phyloP scores from a whole-genome alignment of 345 rosid genomes.

The Salix purpurea region DNA sequence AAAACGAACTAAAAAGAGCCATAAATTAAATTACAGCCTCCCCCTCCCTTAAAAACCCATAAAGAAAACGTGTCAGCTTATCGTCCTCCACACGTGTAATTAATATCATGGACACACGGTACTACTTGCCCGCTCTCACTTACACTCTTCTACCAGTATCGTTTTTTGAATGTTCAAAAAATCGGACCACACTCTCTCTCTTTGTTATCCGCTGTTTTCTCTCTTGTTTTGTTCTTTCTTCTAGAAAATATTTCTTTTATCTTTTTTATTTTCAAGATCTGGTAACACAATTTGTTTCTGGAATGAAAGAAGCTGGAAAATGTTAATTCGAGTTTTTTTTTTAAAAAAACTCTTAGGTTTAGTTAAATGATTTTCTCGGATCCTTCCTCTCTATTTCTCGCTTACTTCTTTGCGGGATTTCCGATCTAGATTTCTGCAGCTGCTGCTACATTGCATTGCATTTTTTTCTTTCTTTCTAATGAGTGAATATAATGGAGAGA shows the following conservation, averaged over 20 bases:
- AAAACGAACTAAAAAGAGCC: background rate
- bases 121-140: slow-evolving; percentile 37
- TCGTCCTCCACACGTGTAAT: background rate
- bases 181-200: background rate
- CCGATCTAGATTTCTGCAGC: slow-evolving; percentile 33
- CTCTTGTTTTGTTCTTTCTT: background rate
- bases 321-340: background rate
- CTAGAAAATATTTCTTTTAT: background rate
- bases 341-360: background rate
- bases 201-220: slow-evolving; percentile 22
- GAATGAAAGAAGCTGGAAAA: background rate
- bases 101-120: background rate
- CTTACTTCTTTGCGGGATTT: slow-evolving; percentile 12
- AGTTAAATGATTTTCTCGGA: slow-evolving; percentile 19
- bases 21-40: background rate
- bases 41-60: background rate
- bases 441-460: slow-evolving; percentile 1
- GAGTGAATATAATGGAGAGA: slow-evolving; percentile 46
- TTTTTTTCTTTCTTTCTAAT: slow-evolving; percentile 4
- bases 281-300: background rate
- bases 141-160: slow-evolving; percentile 14
- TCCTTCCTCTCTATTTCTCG: slow-evolving; percentile 22
- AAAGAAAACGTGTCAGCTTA: slow-evolving; percentile 1
- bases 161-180: slow-evolving; percentile 69
- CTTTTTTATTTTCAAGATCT: slow-evolving; percentile 26